Percentiles rank a stretch among this genome's conserved stretches.
These are phyloP conservation scores for Candida pseudocylindracea DNA, from an alignment of 1,139 yeast species.

Conservation along the genomic window DNA sequence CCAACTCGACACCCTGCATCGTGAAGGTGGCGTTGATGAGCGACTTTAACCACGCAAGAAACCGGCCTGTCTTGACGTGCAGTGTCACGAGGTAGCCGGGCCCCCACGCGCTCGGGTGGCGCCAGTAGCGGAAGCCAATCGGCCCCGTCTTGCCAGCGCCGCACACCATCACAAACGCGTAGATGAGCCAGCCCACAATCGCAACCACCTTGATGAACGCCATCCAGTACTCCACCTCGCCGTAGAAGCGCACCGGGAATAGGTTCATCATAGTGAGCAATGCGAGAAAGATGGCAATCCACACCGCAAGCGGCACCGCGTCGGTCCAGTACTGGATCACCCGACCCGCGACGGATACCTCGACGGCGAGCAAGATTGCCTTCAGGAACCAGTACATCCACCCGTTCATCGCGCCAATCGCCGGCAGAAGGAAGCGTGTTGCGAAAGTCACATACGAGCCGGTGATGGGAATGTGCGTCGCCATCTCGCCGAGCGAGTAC, in stretches of 20 bases:
- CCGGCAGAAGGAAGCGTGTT: slow-evolving; percentile 42
- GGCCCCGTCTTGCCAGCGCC: slow-evolving; percentile 55
- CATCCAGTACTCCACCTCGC: slow-evolving; percentile 47
- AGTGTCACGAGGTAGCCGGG: slow-evolving; percentile 14
- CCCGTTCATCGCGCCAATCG: slow-evolving; percentile 64
- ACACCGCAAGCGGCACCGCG: slow-evolving; percentile 48
- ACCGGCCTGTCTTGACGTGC: slow-evolving; percentile 35
- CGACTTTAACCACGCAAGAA: slow-evolving; percentile 32
- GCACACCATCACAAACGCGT: slow-evolving; percentile 47
- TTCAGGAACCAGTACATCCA: slow-evolving; percentile 78
- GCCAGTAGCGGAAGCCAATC: slow-evolving; percentile 77
- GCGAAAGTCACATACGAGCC: slow-evolving; percentile 17
- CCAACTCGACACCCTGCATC: slow-evolving; percentile 59
- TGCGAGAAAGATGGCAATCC: slow-evolving; percentile 50
- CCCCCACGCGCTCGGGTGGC: slow-evolving; percentile 84
- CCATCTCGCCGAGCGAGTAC: slow-evolving; percentile 42
- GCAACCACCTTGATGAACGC: slow-evolving; percentile 49
- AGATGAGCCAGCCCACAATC: slow-evolving; percentile 50
- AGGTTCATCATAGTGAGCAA: slow-evolving; percentile 16
- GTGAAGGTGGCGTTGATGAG: slow-evolving; percentile 58
- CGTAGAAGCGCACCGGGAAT: slow-evolving; percentile 26
- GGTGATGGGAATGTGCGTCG: slow-evolving; percentile 34
- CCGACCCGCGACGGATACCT: slow-evolving; percentile 61
- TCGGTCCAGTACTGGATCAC: slow-evolving; percentile 56
- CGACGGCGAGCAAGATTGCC: slow-evolving; percentile 72